Evolutionary conservation across 495 filamentous ascomycete genomes (phyloP), one percentile per base, ranked within the genome.

Genomic region (Aspergillus cristatus): DNA sequence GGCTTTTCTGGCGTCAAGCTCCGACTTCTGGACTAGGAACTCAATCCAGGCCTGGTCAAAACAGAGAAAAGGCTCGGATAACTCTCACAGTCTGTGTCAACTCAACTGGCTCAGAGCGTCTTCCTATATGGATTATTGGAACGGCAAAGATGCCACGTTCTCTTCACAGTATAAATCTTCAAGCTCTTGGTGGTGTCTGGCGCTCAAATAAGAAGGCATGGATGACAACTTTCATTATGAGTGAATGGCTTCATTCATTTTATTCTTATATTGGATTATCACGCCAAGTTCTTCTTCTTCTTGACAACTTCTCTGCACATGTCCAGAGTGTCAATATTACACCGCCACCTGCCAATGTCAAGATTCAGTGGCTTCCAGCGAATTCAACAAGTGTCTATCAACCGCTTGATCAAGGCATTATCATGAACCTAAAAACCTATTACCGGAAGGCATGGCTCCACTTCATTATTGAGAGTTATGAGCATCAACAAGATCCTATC

Each of bases 321-420:
- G 30, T 39, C 3, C 35, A 45, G 3, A 47, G 40, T 14, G 28
- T 52, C 17, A 32, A 50, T 11, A 32, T 41, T 8, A 41, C 46
- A 20, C 34, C 51, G 12, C 35, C 47, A 16, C 45, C 42, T 38
- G 13, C 48, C 11, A 50, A 50, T 18, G 26, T 55, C 14, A 35
- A 43, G 28, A 44, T 61, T 15, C 28, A 50, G 22, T 49, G 40
- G 18, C 48, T 57, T 3, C 58, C 53, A 1, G 13, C 36, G 3
- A 45, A 46, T 16, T 35, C 38, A 13, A 50, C 43, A 12, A 39
- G 20, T 16, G 15, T 35, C 6, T 42, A 41, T 7, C 50, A 58
- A 33, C 57, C 45, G 6, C 32, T 58, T 12, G 42, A 50, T 38
- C 39, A 50, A 20, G 54, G 54, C 17, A 51, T 62, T n/a, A 59